Evolutionary conservation across 1,284 basidiomycete genomes (phyloP), one percentile per base, ranked within the genome.

Genomic region (Trametes hirsuta): DNA sequence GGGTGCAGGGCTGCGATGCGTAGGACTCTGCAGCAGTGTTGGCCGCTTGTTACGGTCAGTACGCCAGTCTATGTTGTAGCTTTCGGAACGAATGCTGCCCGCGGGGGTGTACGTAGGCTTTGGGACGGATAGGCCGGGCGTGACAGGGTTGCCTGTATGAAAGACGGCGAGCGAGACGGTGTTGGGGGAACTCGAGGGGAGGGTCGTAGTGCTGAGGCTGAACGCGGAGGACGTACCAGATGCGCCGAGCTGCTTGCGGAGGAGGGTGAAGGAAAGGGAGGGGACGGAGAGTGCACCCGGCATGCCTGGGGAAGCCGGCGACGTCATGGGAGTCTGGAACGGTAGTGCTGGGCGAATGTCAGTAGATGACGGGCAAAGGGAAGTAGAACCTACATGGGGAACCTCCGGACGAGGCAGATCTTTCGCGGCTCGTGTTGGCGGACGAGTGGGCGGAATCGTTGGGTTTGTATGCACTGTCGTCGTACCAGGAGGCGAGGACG

Each of bases 311-410:
- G 63, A 49, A 2, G 47, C 39, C 6, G 69, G 68, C 4, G 66
- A 63, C 6, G 55, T 68, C 14, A 66, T 59, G 15, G 69, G 66
- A 5, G 69, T 68, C 34, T 63, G 51, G 47, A 69, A 71, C 2
- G 62, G 50, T 15, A 65, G 48, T 21, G 69, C 66, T 69, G 22
- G 2, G 18, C 18, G 18, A 18, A 18, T 18, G 18, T 18, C 18
- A 18, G 18, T 18, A 18, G 18, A 18, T 18, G 18, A 18, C 18
- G 18, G 18, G 22, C 24, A 4, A 39, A 14, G 18, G 48, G 6
- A 9, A 42, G 14, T 15, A 12, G 34, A 11, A 59, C 66, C 39
- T 36, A 68, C 63, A 64, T 11, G 59, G 55, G 4, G 60, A 63
- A 22, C 59, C 52, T 9, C 55, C 49, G 12, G 60, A 55, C 25